phyloP scores from a whole-genome alignment of 176 grass and related monocot species.

The Poa annua region DNA sequence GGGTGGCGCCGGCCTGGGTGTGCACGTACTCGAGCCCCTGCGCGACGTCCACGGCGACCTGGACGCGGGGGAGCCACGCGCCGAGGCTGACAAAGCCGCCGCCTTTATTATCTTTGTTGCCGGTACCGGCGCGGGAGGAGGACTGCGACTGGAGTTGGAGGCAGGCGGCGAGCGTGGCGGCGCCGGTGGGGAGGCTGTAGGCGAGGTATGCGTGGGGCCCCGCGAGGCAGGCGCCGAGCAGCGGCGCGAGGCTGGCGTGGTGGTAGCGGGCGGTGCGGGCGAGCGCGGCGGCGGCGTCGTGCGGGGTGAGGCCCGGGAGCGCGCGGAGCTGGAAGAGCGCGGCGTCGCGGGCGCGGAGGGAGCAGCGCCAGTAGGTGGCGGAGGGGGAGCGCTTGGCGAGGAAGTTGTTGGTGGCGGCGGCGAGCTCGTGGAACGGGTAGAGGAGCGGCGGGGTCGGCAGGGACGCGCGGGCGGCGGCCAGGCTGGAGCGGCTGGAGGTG shows the following conservation, averaged over 20 bases:
- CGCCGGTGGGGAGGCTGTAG: constrained; percentile 50
- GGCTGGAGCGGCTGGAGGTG: constrained; percentile 26
- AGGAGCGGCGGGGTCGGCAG: constrained; percentile 44
- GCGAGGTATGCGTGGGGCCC: constrained; percentile 67
- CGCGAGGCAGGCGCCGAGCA: constrained; percentile 69
- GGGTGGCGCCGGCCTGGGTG: constrained; percentile 50
- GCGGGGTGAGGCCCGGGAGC: background rate
- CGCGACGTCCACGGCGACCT: constrained; percentile 64
- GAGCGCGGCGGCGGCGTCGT: constrained; percentile 28
- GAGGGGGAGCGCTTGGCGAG: constrained; percentile 53
- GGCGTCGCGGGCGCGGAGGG: constrained; percentile 53
- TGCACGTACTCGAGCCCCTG: constrained; percentile 81
- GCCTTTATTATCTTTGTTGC: background rate
- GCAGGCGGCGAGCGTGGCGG: constrained; percentile 57
- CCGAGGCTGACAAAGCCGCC: constrained; percentile 19
- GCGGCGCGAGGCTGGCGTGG: constrained; percentile 59
- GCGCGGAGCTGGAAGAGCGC: constrained; percentile 58
- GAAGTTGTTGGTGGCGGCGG: constrained; percentile 75
- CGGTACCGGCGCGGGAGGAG: constrained; percentile 33
- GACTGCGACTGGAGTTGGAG: constrained; percentile 38
- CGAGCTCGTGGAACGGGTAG: constrained; percentile 70
- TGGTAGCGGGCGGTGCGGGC: constrained; percentile 46
- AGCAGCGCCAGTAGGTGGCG: constrained; percentile 59
- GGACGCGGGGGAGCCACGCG: constrained; percentile 59
- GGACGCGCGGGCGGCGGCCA: constrained; percentile 50